Conservation (phyloP, 768 basidiomycete genomes). For the Lyophyllum atratum region DNA sequence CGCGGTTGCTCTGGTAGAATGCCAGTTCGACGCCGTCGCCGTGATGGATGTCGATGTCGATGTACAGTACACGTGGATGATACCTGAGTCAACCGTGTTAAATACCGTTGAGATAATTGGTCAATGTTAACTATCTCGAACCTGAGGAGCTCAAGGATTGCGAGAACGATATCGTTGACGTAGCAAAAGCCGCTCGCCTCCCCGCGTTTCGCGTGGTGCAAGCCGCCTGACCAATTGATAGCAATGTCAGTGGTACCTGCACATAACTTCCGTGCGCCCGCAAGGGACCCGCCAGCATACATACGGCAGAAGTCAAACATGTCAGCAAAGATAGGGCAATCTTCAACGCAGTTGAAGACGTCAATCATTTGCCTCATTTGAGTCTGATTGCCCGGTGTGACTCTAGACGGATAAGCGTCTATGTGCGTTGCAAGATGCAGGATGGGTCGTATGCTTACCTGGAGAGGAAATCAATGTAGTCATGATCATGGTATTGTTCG, state of each 20-base stretch:
- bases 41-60: constrained; percentile 99
- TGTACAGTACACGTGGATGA: constrained; percentile 93
- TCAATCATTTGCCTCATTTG: constrained; percentile 80
- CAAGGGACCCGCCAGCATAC: constrained; percentile 91
- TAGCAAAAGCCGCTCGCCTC: constrained; percentile 99
- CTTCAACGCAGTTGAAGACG: constrained; percentile 93
- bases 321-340: constrained; percentile 94
- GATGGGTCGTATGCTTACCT: constrained; percentile 47
- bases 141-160: constrained; percentile 90
- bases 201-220: constrained; percentile 97
- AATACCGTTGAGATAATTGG: neutral
- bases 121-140: constrained; percentile 28
- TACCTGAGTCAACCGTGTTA: constrained; percentile 51
- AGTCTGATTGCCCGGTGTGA: constrained; percentile 73
- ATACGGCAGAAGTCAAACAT: constrained; percentile 94
- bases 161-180: constrained; percentile 95
- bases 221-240: constrained; percentile 98
- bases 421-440: neutral
- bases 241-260: constrained; percentile 92
- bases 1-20: constrained; percentile 97
- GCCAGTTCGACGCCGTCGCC: constrained; percentile 98
- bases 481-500: constrained; percentile 88
- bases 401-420: constrained; percentile 45
- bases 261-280: constrained; percentile 86
- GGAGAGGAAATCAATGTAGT: constrained; percentile 96